Evolutionary conservation across 441 rosid species (phyloP), one percentile per base, ranked within the genome.

Genomic region (Flueggea neowawraea): DNA sequence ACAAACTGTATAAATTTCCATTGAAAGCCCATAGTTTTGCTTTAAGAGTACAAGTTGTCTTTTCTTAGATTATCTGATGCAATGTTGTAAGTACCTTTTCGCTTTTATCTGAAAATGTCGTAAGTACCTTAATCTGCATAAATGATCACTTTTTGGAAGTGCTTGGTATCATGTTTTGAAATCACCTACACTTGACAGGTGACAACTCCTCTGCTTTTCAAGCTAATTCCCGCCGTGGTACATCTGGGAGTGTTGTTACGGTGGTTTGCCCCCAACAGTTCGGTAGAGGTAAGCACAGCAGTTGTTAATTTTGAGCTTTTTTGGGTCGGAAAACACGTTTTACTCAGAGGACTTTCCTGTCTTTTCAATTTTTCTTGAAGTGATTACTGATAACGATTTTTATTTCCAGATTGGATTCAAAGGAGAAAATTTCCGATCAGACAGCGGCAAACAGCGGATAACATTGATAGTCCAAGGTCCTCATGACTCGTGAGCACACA

Each of bases 181-280:
- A 43, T 43, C 45, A 16, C 67, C 50, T 17, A 28, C 41, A 17
- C 13, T 43, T 60, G 57, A 39, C 87, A 94, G 99, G 96, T 94
- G 73, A 94, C 95, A 5, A 94, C 97, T 6, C 90, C 99, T 58
- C 84, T 94, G 75, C 94, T 94, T 65, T 94, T 94, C 81, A 94
- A 94, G 82, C 75, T 91, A 71, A 91, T 91, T 70, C 97, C 97
- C 0, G 97, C 94, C 10, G 92, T 91, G 64, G 84, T 84, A 63
- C 95, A 91, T 81, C 91, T 91, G 41, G 97, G 97, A 52, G 89
- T 91, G 72, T 82, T 87, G 52, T 73, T 91, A 74, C 81, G 96
- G 75, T 94, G 99, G 99, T 94, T 89, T 71, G 79, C 95, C 12
- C 86, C 91, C 0, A 96, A 91, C 36, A 69, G 73, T 71, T 69